Percentiles rank a stretch among this genome's conserved stretches.
Evolutionary conservation across 164 flowering plant species (phyloP).

Genomic region (Hamamelis virginiana): DNA sequence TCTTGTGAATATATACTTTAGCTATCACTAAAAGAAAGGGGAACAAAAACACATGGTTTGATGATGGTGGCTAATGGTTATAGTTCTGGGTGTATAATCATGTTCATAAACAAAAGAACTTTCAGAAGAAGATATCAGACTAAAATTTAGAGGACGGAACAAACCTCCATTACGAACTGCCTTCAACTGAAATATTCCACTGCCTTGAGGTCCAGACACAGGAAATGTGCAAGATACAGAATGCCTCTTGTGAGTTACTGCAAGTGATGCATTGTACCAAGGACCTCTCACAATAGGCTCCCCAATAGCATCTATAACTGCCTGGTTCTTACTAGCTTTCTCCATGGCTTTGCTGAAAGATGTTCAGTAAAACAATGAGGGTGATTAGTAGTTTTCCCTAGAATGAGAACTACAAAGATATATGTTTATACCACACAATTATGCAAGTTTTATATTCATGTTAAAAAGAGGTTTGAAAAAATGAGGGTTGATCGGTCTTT

Average conservation of each 20-base stretch:
- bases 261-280: conserved; percentile 92
- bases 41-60: too few species aligned
- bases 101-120: too few species aligned
- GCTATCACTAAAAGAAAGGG: too few species aligned
- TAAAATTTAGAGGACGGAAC: conserved; percentile 6
- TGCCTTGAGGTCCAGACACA: conserved; percentile 85
- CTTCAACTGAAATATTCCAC: conserved; percentile 73
- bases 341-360: conserved; percentile 81
- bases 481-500: too few species aligned
- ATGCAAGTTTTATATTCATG: neutral
- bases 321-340: conserved; percentile 63
- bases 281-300: conserved; percentile 87
- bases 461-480: too few species aligned
- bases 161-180: conserved; percentile 81
- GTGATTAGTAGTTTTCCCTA: neutral
- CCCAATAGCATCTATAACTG: conserved; percentile 70
- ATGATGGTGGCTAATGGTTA: too few species aligned
- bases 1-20: too few species aligned
- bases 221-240: conserved; percentile 96
- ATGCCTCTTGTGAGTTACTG: conserved; percentile 79
- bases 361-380: conserved; percentile 6
- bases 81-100: too few species aligned
- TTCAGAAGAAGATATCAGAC: too few species aligned
- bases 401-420: neutral
- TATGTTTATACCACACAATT: neutral